Percentiles rank a stretch among this genome's conserved stretches.
Conservation (phyloP, 1,139 yeast species). For the Magnusiomyces fungicola region DNA sequence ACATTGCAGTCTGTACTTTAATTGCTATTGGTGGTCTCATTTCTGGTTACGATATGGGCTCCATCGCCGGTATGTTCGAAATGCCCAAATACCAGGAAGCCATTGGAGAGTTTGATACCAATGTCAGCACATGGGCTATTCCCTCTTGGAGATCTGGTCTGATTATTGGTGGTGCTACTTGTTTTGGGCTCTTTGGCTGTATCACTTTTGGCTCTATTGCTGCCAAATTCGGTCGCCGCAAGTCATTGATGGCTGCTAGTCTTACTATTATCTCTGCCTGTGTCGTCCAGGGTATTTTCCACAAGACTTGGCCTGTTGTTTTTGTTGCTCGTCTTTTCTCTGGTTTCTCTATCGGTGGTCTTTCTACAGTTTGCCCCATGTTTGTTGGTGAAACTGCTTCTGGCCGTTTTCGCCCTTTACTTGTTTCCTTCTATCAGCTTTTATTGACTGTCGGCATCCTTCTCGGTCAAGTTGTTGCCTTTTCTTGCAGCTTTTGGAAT, state of each 20-base stretch:
- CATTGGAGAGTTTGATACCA: constrained; percentile 4
- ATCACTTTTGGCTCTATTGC: constrained; percentile 41
- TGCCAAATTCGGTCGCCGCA: constrained; percentile 47
- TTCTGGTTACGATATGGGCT: constrained; percentile 55
- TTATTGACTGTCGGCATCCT: constrained; percentile 63
- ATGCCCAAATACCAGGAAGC: constrained; percentile 47
- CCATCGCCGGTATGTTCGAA: constrained; percentile 61
- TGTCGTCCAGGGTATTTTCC: constrained; percentile 44
- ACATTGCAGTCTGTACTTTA: not conserved
- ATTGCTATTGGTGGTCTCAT: constrained; percentile 50
- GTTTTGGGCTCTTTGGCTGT: constrained; percentile 51
- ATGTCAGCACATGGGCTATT: constrained; percentile 22
- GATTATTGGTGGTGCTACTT: constrained; percentile 46
- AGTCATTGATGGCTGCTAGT: constrained; percentile 42
- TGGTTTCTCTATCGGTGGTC: constrained; percentile 61
- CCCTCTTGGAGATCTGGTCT: constrained; percentile 42
- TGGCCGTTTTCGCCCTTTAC: constrained; percentile 58
- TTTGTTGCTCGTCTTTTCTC: constrained; percentile 43
- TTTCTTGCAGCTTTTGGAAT: constrained; percentile 45
- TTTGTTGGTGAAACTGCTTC: constrained; percentile 60
- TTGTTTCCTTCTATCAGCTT: constrained; percentile 60
- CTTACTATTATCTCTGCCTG: constrained; percentile 45
- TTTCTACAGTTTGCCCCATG: constrained; percentile 58
- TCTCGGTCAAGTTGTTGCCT: constrained; percentile 59
- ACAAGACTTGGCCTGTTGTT: constrained; percentile 35